Base-by-base conservation (phyloP, 2,329 filamentous ascomycete species). In the Exophiala aquamarina region DNA sequence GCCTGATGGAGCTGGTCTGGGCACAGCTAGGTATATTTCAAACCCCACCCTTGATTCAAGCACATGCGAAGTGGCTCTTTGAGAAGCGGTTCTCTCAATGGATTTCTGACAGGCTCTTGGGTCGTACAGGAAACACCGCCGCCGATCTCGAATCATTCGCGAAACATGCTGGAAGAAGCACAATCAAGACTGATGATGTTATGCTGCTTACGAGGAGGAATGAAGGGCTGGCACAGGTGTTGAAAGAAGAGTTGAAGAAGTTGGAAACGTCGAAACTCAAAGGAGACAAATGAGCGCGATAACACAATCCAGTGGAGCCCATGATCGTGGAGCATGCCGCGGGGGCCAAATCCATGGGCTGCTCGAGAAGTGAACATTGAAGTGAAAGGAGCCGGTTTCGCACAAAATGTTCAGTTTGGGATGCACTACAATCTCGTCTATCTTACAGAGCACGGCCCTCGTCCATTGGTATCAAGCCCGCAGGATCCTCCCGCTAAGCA, bases 191-290 rank as follows among this genome's bases (percentile, higher is more conserved):
- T 0, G 86, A 91, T 41, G 93, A 98, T 64, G 91, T 97, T 10
- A 72, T 97, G 60, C 78, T 98, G 6, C 79, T 98, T 21, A 84
- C 89, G 19, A 77, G 93, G 52, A 83, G 92, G 49, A 98, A 97
- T 60, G 87, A 91, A 47, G 89, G 90, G 14, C 70, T 98, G 15
- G 83, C 91, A 58, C 77, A 77, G 13, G 82, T 97, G 26, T 77
- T 98, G 63, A 42, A 41, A 11, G 39, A 57, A 20, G 48, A 57
- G 18, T 26, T 57, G 20, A 33, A 51, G 34, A 45, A 44, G 28
- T 33, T 57, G 13, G 31, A 66, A 41, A 29, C 46, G 14, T 33
- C 36, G 14, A 55, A 53, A 36, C 33, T 49, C 36, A 44, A 47
- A 35, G 63, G 56, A 57, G 34, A 48, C 39, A 59, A 40, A 46